Evolutionary conservation across 176 grass and related monocot genomes (phyloP).

Genomic region (Oryza longistaminata): DNA sequence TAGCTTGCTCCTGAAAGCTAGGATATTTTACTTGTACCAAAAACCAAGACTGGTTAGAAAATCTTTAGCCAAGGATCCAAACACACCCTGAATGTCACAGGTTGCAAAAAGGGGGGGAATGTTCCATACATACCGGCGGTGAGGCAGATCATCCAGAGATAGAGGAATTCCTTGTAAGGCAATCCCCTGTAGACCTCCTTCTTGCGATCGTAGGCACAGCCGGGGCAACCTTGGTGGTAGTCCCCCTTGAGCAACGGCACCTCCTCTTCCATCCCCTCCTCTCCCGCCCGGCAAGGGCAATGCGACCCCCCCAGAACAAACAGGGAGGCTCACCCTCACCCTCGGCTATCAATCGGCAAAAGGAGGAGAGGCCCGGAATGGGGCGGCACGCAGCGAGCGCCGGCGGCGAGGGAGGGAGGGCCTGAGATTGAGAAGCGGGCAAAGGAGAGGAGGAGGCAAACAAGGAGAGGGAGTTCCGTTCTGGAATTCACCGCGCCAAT

Average conservation of each 20-base stretch:
- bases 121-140: conserved; percentile 20
- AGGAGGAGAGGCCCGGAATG: not conserved
- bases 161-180: conserved; percentile 58
- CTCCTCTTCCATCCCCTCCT: not conserved
- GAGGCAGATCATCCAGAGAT: conserved; percentile 51
- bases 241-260: conserved; percentile 26
- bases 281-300: no score
- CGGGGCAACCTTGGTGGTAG: conserved; percentile 44
- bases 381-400: no score
- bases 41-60: no score
- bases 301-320: no score
- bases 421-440: not conserved
- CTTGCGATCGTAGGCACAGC: conserved; percentile 34
- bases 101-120: not conserved
- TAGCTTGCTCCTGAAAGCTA: no score
- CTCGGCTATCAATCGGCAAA: not conserved
- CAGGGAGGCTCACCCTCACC: not conserved
- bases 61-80: no score
- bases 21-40: no score
- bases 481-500: not conserved
- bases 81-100: not conserved
- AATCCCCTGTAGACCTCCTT: conserved; percentile 18
- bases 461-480: no score
- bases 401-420: no score
- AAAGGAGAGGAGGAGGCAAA: not conserved